Conservation (phyloP, 202 grass and related monocot genomes). For the Setaria italica region DNA sequence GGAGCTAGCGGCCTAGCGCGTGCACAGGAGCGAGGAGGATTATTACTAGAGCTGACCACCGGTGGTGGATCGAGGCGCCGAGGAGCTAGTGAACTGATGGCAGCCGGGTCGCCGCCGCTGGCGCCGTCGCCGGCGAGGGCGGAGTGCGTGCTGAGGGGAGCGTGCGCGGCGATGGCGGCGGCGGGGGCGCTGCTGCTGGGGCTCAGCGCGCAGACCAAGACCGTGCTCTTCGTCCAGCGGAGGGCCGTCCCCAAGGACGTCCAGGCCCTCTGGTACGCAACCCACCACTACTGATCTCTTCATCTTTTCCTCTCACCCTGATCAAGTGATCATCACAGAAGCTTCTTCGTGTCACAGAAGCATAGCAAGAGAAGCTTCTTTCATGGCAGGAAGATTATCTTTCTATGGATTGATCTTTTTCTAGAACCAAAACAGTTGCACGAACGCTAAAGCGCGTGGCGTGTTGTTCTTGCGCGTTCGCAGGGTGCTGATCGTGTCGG, state of each 20-base stretch:
- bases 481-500: slow-evolving; percentile 59
- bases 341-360: too few species aligned
- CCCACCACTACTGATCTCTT: not conserved
- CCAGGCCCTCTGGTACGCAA: slow-evolving; percentile 65
- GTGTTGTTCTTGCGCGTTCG: too few species aligned
- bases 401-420: not conserved
- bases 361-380: not conserved
- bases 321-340: not conserved
- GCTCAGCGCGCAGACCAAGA: slow-evolving; percentile 74
- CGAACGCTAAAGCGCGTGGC: too few species aligned
- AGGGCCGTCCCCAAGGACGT: slow-evolving; percentile 75
- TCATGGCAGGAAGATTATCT: not conserved
- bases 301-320: not conserved
- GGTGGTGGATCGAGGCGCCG: not conserved
- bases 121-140: slow-evolving; percentile 1
- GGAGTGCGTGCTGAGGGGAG: slow-evolving; percentile 50
- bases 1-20: not conserved
- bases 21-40: not conserved
- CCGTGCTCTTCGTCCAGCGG: slow-evolving; percentile 62
- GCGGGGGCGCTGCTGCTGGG: slow-evolving; percentile 71
- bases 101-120: not conserved
- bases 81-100: slow-evolving; percentile 3
- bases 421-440: too few species aligned
- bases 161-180: slow-evolving; percentile 52
- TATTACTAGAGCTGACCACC: too few species aligned